Conservation (phyloP, 306 rosid species). For the Cyclanthera cordifolia region DNA sequence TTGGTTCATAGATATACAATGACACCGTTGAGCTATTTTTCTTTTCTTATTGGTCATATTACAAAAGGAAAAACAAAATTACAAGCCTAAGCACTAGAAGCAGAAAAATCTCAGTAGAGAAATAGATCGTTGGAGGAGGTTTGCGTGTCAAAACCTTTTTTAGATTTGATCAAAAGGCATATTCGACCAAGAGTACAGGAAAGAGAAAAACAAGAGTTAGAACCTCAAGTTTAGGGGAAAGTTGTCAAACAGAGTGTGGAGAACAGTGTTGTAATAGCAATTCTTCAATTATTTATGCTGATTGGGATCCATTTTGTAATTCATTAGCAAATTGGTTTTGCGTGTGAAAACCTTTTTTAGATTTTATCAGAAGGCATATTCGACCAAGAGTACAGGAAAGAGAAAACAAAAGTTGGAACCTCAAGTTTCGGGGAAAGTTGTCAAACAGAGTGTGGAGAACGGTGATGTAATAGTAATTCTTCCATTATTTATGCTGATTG, state of each 20-base stretch:
- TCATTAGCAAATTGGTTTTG: too few relatives aligned
- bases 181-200: conserved; percentile 6
- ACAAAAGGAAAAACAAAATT: too few relatives aligned
- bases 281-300: too few relatives aligned
- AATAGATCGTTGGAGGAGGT: too few relatives aligned
- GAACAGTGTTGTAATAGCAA: too few relatives aligned
- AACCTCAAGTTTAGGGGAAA: not conserved
- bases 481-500: not conserved
- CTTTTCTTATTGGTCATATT: too few relatives aligned
- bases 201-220: not conserved
- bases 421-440: not conserved
- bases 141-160: not conserved
- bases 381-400: conserved; percentile 4
- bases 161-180: not conserved
- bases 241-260: not conserved
- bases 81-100: too few relatives aligned
- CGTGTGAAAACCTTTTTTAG: not conserved
- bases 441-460: not conserved
- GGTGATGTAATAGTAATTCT: not conserved
- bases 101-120: too few relatives aligned
- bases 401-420: not conserved
- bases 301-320: too few relatives aligned
- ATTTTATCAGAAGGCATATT: not conserved
- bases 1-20: too few relatives aligned
- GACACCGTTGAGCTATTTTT: too few relatives aligned